phyloP scores from a whole-genome alignment of 2,329 filamentous ascomycete species.

The Fusarium agapanthi region DNA sequence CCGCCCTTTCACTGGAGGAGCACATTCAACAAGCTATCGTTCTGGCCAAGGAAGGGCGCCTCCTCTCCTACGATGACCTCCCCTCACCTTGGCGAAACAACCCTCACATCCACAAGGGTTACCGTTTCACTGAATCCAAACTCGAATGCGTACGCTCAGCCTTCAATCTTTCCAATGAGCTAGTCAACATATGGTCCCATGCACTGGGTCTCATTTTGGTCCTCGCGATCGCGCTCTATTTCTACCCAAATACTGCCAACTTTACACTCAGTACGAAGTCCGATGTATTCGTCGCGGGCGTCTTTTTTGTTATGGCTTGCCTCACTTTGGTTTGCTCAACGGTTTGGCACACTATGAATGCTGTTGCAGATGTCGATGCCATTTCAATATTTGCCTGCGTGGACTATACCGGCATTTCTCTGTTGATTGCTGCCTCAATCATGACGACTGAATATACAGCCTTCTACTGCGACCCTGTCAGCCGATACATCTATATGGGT shows the following conservation, averaged over 20 bases:
- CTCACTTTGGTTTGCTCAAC: constrained; percentile 95
- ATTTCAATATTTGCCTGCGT: constrained; percentile 97
- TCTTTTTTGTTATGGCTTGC: constrained; percentile 96
- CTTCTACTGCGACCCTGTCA: constrained; percentile 95
- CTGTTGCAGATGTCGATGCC: constrained; percentile 86
- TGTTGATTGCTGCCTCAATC: constrained; percentile 94
- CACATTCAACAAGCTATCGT: constrained; percentile 82
- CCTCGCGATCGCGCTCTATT: constrained; percentile 90
- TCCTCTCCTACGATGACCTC: constrained; percentile 89
- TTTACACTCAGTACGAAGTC: constrained; percentile 87
- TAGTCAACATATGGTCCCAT: constrained; percentile 98
- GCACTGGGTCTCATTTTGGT: constrained; percentile 88
- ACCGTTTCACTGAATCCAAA: constrained; percentile 93
- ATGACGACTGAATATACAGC: constrained; percentile 98
- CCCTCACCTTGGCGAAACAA: constrained; percentile 94
- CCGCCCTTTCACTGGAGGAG: constrained; percentile 83
- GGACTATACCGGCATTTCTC: constrained; percentile 96
- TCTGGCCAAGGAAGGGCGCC: constrained; percentile 79
- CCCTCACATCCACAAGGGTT: constrained; percentile 89
- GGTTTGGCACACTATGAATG: constrained; percentile 99
- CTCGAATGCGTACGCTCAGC: constrained; percentile 86
- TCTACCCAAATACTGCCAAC: constrained; percentile 88
- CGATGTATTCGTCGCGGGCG: constrained; percentile 88
- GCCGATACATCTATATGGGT: constrained; percentile 85
- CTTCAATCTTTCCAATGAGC: constrained; percentile 88